Evolutionary conservation across 805 yeast genomes (phyloP).

Genomic region (Jamesozyma rosinii): DNA sequence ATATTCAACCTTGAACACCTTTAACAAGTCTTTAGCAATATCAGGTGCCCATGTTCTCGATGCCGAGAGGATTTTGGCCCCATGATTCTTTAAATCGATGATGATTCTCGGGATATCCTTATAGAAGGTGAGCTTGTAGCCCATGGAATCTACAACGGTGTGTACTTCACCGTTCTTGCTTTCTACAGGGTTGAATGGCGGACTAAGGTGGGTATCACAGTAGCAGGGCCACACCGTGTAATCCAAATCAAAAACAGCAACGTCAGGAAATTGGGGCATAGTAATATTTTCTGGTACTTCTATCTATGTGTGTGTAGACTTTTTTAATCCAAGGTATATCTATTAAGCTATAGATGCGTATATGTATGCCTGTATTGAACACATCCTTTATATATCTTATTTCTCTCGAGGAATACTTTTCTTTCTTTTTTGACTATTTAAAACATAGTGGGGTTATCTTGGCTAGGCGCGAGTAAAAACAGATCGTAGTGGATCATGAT

Average conservation of each 20-base stretch:
- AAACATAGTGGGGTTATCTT: too few species aligned
- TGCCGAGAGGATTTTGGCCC: conserved; percentile 55
- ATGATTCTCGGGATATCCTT: conserved; percentile 61
- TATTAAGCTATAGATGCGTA: too few species aligned
- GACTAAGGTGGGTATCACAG: conserved; percentile 30
- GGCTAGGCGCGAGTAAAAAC: too few species aligned
- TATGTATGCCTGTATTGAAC: too few species aligned
- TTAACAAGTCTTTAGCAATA: conserved; percentile 59
- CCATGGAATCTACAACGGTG: conserved; percentile 32
- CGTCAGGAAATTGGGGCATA: conserved; percentile 25
- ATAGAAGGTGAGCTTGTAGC: conserved; percentile 49
- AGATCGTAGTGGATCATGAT: too few species aligned
- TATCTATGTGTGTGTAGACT: too few species aligned
- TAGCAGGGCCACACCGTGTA: conserved; percentile 34
- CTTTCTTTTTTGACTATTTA: too few species aligned
- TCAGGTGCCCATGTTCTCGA: conserved; percentile 72
- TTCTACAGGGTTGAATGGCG: conserved; percentile 26
- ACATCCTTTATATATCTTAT: too few species aligned
- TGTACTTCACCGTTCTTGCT: conserved; percentile 23
- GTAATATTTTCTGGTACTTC: too few species aligned
- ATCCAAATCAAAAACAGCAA: conserved; percentile 31
- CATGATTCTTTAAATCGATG: conserved; percentile 38
- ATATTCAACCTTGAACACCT: conserved; percentile 40
- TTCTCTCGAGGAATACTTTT: too few species aligned
- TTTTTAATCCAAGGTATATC: too few species aligned